A percentile compares a stretch with the other conserved stretches of the same genome.
Evolutionary conservation across 345 rosid genomes (phyloP).

Genomic region (Pistacia atlantica): DNA sequence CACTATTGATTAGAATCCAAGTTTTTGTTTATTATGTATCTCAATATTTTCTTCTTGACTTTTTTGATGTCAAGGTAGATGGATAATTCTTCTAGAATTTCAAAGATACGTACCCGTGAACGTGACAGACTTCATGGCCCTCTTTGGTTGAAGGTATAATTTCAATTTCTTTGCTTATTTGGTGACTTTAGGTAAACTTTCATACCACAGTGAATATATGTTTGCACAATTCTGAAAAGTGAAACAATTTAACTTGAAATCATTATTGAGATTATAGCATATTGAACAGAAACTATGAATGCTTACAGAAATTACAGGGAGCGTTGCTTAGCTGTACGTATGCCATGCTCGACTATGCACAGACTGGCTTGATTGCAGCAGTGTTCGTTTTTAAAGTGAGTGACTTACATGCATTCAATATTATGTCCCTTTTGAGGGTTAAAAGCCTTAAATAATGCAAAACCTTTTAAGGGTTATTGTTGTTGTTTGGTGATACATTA

Average conservation of each 20-base stretch:
- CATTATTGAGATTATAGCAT: conserved; percentile 18
- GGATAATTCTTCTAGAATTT: conserved; percentile 96
- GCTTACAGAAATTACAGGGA: conserved; percentile 76
- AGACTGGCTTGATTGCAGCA: conserved; percentile 94
- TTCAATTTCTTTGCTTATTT: conserved; percentile 5
- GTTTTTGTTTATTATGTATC: not conserved
- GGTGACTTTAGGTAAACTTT: not conserved
- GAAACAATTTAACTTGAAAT: conserved; percentile 8
- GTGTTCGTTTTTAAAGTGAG: conserved; percentile 95
- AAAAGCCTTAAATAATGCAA: not conserved
- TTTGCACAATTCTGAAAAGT: conserved; percentile 2
- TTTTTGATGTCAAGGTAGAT: conserved; percentile 73
- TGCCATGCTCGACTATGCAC: conserved; percentile 90
- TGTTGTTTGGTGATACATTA: not conserved
- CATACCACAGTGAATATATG: not conserved
- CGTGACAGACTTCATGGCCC: conserved; percentile 96
- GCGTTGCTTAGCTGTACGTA: conserved; percentile 79
- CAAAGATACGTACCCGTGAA: conserved; percentile 86
- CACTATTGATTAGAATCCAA: too few relatives aligned
- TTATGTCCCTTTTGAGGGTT: not conserved
- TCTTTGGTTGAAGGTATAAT: conserved; percentile 87
- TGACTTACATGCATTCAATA: conserved; percentile 18
- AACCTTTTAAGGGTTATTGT: not conserved
- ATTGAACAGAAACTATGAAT: conserved; percentile 2
- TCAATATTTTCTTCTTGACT: conserved; percentile 17